phyloP scores from a whole-genome alignment of 2,329 filamentous ascomycete genomes.

The Cordyceps cicadae region DNA sequence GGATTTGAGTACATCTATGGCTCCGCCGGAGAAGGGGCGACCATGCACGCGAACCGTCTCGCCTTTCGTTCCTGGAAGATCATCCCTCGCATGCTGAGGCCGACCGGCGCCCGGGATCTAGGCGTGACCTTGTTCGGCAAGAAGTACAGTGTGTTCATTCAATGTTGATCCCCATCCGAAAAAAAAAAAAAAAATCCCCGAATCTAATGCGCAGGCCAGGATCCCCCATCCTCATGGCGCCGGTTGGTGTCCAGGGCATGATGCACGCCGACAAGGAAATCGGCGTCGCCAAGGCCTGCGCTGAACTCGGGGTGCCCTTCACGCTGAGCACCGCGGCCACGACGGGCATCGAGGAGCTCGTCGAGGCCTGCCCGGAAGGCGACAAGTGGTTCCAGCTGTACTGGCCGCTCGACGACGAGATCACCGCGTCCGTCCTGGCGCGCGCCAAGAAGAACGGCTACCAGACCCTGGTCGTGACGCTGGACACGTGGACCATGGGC shows the following conservation, averaged over 20 bases:
- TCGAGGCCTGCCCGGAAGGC: constrained; percentile 46
- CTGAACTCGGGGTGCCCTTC: constrained; percentile 54
- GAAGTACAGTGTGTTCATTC: constrained; percentile 29
- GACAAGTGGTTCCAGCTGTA: constrained; percentile 68
- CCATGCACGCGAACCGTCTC: constrained; percentile 50
- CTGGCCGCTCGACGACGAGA: constrained; percentile 58
- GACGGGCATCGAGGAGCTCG: constrained; percentile 58
- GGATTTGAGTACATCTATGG: constrained; percentile 54
- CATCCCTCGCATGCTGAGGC: constrained; percentile 42
- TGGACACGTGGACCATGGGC: constrained; percentile 61
- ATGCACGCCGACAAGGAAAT: constrained; percentile 59
- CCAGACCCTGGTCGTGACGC: constrained; percentile 59
- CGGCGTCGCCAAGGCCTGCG: constrained; percentile 55
- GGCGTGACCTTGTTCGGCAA: constrained; percentile 44
- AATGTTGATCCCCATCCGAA: too few relatives aligned
- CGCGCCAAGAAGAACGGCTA: constrained; percentile 56
- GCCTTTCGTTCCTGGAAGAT: constrained; percentile 47
- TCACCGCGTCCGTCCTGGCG: constrained; percentile 54
- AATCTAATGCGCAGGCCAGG: constrained; percentile 16
- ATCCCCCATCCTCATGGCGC: constrained; percentile 54
- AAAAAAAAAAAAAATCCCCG: too few relatives aligned
- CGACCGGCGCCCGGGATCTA: constrained; percentile 38
- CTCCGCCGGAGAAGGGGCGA: constrained; percentile 53
- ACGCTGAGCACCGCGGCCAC: constrained; percentile 58
- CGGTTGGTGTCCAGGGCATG: constrained; percentile 60